Base-by-base conservation (phyloP, 2,329 filamentous ascomycete genomes). In the Didymella keratinophila region DNA sequence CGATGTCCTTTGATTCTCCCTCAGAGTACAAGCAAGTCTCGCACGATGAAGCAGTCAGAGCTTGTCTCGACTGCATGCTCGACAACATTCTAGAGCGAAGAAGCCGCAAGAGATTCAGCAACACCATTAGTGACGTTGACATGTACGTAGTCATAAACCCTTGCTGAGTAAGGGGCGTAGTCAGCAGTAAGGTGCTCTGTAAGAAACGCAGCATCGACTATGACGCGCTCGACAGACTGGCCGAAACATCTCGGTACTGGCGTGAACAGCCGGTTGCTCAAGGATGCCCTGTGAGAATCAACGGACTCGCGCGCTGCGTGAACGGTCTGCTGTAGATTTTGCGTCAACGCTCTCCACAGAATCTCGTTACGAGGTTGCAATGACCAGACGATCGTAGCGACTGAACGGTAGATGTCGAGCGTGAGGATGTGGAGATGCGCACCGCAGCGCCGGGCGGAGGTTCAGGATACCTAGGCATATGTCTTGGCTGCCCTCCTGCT, bases 391-490 rank as follows among this genome's bases (percentile, higher is more conserved):
- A 36, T 36, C 16, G 36, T 18, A 21, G 36, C 10, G 14, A 39
- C 36, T 39, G 36, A 20, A 20, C 36, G 36, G 36, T 39, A 2
- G 36, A 39, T 20, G 10, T 20, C 36, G 18, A 39, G n/a, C 4
- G 37, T 23, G 20, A 23, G 20, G 37, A 21, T 14, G 37, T 23
- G 37, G 23, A 41, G 4, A 41, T n/a, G n/a, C n/a, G n/a, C n/a
- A n/a, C n/a, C n/a, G n/a, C 18, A 4, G 18, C 18, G 7, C 28
- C 30, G 51, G 30, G 11, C 18, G n/a, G 25, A 36, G 41, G 32
- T 21, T 18, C 41, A 56, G 39, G 41, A 39, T 51, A 25, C 39
- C 52, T 30, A 50, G 46, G 39, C 53, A 32, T 41, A 44, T 14
- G 53, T 37, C 21, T 23, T 48, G n/a, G 30, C 18, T 50, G 46